Base-by-base conservation (phyloP, 805 yeast genomes). In the Lipomyces oligophaga region DNA sequence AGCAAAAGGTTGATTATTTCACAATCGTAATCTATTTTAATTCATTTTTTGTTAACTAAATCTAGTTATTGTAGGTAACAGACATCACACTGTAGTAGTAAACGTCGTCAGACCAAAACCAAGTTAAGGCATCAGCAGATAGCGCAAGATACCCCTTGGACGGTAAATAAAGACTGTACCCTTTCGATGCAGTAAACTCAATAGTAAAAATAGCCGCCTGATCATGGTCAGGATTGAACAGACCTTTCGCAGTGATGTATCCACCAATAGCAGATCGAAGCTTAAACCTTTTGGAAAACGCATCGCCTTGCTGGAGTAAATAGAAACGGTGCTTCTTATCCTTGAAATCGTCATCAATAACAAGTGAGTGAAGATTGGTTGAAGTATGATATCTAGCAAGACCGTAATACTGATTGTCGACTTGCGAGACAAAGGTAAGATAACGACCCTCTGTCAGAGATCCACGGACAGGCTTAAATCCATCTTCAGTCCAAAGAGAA, bases 391-490 rank as follows among this genome's bases (percentile, higher is more conserved):
- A 15, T 8, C 24, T 24, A 18, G 36, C 20, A 26, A 35, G n/a
- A 20, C 25, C 33, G n/a, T 8, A 24, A 2, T 37, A 10, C 7
- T 4, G 2, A 24, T 35, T 38, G 3, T 22, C 21, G 38, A 19
- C 16, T 13, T 26, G 15, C 38, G 34, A 34, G 20, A 41, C 25
- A 11, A 49, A 52, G 27, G 58, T 58, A 24, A 54, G 49, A 38
- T 47, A 59, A 18, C 62, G 54, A 8, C 61, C 62, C 38, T 59
- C 62, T 20, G 61, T 59, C 21, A 57, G 49, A 2, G 41, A 45
- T n/a, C 62, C 62, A 7, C 55, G 57, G 32, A 58, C 27, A 28
- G 39, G 51, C 39, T 55, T 57, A 47, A 34, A 56, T 4, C 62
- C 62, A 5, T 28, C 19, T 40, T 59, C 62, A 21, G 58, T 46